These are phyloP conservation scores for Macrotyloma uniflorum DNA, from an alignment of 306 rosid species.

Conservation along the genomic window DNA sequence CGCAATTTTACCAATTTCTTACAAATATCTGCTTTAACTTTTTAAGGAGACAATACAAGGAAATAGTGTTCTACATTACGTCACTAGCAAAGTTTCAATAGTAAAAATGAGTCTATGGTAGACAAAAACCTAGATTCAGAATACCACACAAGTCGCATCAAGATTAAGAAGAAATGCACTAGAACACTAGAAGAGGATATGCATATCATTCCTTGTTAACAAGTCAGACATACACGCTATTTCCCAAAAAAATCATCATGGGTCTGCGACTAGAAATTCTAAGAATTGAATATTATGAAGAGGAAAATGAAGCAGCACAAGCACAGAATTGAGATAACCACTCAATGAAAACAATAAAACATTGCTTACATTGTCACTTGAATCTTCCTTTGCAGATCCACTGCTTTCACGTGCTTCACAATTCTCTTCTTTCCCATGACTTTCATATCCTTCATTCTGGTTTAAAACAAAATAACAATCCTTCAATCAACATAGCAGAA, in stretches of 20 bases:
- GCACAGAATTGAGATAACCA: background rate
- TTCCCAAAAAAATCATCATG: background rate
- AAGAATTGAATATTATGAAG: background rate
- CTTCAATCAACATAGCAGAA: slow-evolving; percentile 15
- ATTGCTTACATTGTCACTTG: slow-evolving; percentile 43
- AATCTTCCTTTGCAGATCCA: slow-evolving; percentile 50
- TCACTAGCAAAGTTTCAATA: background rate
- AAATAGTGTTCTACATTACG: slow-evolving; percentile 2
- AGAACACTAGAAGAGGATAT: background rate
- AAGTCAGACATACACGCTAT: background rate
- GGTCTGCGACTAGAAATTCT: background rate
- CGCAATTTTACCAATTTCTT: background rate
- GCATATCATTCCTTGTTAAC: background rate
- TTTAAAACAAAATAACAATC: slow-evolving; percentile 25
- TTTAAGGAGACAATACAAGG: slow-evolving; percentile 1
- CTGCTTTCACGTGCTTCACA: slow-evolving; percentile 47
- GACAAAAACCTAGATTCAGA: background rate
- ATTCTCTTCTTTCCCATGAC: slow-evolving; percentile 35
- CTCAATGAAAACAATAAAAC: slow-evolving; percentile 3
- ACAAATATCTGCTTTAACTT: background rate
- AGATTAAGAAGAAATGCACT: background rate
- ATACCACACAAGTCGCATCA: background rate
- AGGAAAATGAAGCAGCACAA: slow-evolving; percentile 4
- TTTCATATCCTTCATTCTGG: slow-evolving; percentile 43
- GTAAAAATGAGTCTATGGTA: background rate